Conservation (phyloP, 148 eudicot genomes). For the Persicaria tinctoria region DNA sequence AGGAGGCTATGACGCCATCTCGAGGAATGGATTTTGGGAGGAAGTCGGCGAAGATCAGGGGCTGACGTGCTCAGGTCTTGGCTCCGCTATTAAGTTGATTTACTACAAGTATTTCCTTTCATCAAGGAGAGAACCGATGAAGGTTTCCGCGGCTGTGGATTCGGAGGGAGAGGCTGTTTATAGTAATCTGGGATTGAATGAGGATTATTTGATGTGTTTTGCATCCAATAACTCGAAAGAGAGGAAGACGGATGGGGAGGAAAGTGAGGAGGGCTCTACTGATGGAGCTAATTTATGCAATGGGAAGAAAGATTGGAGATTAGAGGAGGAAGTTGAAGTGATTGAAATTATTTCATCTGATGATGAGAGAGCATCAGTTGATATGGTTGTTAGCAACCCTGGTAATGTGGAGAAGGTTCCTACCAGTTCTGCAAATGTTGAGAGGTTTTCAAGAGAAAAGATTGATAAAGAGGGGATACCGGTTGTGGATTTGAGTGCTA, state of each 20-base stretch:
- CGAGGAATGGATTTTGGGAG: constrained; percentile 43
- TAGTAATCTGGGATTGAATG: constrained; percentile 24
- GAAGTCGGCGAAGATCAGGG: constrained; percentile 47
- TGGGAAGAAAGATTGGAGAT: constrained; percentile 14
- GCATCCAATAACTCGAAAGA: constrained; percentile 22
- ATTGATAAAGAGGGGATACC: constrained; percentile 16
- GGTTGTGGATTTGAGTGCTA: constrained; percentile 19
- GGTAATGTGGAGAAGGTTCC: constrained; percentile 21
- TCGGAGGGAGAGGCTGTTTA: constrained; percentile 13
- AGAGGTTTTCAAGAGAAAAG: constrained; percentile 12
- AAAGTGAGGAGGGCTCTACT: constrained; percentile 21
- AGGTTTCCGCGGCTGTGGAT: constrained; percentile 16
- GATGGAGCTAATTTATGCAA: constrained; percentile 11
- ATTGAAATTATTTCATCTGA: constrained; percentile 15
- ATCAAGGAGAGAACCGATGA: constrained; percentile 28
- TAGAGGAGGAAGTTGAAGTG: constrained; percentile 31
- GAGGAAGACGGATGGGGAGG: constrained; percentile 36
- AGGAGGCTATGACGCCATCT: constrained; percentile 52
- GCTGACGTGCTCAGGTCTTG: constrained; percentile 26
- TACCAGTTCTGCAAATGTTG: constrained; percentile 16
- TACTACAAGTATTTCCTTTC: constrained; percentile 48
- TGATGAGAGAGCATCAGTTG: constrained; percentile 15
- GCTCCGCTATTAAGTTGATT: constrained; percentile 46
- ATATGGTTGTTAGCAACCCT: not conserved
- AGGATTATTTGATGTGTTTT: constrained; percentile 27